Conservation (phyloP, 805 yeast species). For the Tetrapisispora iriomotensis region DNA sequence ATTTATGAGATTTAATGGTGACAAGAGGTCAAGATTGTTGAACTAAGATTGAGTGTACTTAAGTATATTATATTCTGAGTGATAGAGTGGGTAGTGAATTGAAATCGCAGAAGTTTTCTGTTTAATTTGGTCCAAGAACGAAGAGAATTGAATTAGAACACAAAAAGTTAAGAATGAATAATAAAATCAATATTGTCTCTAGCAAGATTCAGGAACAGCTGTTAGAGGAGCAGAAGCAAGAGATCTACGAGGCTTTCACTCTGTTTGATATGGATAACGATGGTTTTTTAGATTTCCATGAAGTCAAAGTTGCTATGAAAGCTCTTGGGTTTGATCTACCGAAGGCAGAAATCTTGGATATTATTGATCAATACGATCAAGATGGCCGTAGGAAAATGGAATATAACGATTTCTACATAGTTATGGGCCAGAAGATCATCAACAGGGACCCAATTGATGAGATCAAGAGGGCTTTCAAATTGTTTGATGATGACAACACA, state of each 20-base stretch:
- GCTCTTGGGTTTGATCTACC: slow-evolving; percentile 86
- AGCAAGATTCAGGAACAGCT: slow-evolving; percentile 39
- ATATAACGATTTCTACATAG: slow-evolving; percentile 66
- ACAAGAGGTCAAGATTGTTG: no score
- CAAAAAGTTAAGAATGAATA: background rate
- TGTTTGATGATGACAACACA: slow-evolving; percentile 81
- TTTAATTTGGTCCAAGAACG: background rate
- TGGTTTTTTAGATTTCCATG: slow-evolving; percentile 85
- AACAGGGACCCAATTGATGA: slow-evolving; percentile 91
- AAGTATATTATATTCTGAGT: no score
- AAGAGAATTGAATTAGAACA: no score
- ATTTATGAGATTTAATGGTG: no score
- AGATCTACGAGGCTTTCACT: slow-evolving; percentile 84
- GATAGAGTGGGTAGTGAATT: background rate
- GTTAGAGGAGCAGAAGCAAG: slow-evolving; percentile 80
- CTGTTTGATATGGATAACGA: slow-evolving; percentile 89
- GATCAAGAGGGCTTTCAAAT: slow-evolving; percentile 75
- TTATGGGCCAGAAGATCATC: slow-evolving; percentile 71
- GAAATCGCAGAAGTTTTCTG: background rate
- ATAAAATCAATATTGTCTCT: background rate
- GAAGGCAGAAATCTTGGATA: slow-evolving; percentile 62
- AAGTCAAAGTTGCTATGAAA: slow-evolving; percentile 82
- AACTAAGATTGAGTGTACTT: no score
- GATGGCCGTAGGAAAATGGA: slow-evolving; percentile 64
- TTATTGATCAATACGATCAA: slow-evolving; percentile 72